Conservation (phyloP, 2,329 filamentous ascomycete species). For the Exophiala viscosa region DNA sequence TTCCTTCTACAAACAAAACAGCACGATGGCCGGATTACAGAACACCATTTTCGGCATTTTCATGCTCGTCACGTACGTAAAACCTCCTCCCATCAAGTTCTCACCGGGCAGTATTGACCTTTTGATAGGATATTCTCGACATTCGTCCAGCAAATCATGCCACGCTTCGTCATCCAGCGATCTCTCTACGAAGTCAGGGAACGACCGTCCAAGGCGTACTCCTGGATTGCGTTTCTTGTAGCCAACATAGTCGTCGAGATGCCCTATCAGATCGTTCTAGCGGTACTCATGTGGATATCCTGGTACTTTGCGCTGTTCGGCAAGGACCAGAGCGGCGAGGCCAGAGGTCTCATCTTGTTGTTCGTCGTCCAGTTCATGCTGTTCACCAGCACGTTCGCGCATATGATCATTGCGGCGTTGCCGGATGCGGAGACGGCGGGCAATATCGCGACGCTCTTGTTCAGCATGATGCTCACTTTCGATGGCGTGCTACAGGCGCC, state of each 20-base stretch:
- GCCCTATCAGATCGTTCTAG: slow-evolving; percentile 63
- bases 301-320: slow-evolving; percentile 73
- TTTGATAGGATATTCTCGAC: slow-evolving; percentile 48
- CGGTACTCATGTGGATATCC: slow-evolving; percentile 63
- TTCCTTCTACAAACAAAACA: slow-evolving; percentile 66
- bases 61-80: slow-evolving; percentile 55
- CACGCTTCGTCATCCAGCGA: slow-evolving; percentile 66
- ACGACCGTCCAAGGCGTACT: slow-evolving; percentile 68
- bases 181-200: slow-evolving; percentile 67
- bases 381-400: slow-evolving; percentile 69
- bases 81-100: no score
- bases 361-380: slow-evolving; percentile 71
- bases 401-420: slow-evolving; percentile 75
- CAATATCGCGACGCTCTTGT: slow-evolving; percentile 72
- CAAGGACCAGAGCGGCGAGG: slow-evolving; percentile 52
- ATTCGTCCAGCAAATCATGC: slow-evolving; percentile 44
- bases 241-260: slow-evolving; percentile 67
- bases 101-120: background rate
- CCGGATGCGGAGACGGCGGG: slow-evolving; percentile 64
- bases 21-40: slow-evolving; percentile 63
- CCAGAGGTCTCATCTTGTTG: slow-evolving; percentile 44
- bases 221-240: slow-evolving; percentile 67
- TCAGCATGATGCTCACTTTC: slow-evolving; percentile 71
- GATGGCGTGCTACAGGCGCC: slow-evolving; percentile 66
- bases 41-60: slow-evolving; percentile 70